phyloP scores from a whole-genome alignment of 2,329 filamentous ascomycete species.

The Ophiosphaerella herpotricha region DNA sequence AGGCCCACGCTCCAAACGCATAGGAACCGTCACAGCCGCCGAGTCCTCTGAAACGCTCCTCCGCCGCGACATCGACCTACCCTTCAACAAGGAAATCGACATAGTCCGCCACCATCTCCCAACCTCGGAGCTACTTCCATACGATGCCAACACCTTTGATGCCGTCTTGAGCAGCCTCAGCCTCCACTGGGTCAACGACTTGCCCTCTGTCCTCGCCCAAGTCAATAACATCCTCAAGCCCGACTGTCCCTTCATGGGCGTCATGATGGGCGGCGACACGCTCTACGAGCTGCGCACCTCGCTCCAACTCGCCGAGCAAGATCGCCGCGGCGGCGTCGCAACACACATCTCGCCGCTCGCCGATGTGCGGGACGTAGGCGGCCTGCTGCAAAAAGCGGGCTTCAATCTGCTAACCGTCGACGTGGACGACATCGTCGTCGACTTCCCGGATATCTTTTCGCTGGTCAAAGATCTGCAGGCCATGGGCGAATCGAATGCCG shows the following conservation, averaged over 20 bases:
- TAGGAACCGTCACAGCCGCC: constrained; percentile 76
- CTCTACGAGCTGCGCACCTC: constrained; percentile 92
- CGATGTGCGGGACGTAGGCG: constrained; percentile 89
- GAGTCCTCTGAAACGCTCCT: constrained; percentile 81
- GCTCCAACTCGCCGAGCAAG: constrained; percentile 88
- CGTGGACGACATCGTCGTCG: constrained; percentile 94
- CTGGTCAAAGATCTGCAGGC: constrained; percentile 93
- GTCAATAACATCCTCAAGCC: constrained; percentile 88
- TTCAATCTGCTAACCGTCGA: constrained; percentile 98
- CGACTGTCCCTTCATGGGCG: constrained; percentile 87
- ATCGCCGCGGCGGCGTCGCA: constrained; percentile 86
- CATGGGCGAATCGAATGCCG: constrained; percentile 94
- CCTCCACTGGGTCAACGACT: constrained; percentile 97
- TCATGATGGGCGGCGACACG: constrained; percentile 95
- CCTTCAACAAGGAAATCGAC: constrained; percentile 74
- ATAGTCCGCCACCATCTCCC: constrained; percentile 77
- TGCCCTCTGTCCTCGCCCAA: constrained; percentile 81
- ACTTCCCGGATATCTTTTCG: constrained; percentile 87
- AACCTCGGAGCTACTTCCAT: constrained; percentile 76
- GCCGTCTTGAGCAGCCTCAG: constrained; percentile 87
- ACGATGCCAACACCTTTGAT: constrained; percentile 77
- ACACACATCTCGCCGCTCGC: constrained; percentile 90
- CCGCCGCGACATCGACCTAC: constrained; percentile 74
- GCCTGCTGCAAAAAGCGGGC: constrained; percentile 80
- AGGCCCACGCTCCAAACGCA: constrained; percentile 70